Evolutionary conservation across 495 filamentous ascomycete genomes (phyloP).

Genomic region (Penicillium roqueforti): DNA sequence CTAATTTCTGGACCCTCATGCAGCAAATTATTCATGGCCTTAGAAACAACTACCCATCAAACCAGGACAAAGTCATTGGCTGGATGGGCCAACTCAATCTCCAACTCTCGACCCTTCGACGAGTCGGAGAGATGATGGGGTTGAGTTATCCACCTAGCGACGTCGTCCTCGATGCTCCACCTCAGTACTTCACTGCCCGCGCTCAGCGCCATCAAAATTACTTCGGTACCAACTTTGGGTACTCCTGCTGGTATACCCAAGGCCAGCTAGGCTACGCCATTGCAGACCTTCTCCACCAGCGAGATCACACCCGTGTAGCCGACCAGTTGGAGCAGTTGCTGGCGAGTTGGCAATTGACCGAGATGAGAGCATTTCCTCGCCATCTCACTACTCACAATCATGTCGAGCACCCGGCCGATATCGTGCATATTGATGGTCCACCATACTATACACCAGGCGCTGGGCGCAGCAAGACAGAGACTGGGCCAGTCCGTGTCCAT

Average conservation of each 20-base stretch:
- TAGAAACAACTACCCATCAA: background rate
- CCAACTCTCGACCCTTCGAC: background rate
- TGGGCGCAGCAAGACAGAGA: background rate
- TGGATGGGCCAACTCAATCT: background rate
- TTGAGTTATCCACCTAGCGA: background rate
- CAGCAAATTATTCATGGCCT: background rate
- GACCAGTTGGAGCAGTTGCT: background rate
- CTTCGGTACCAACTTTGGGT: background rate
- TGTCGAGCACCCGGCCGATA: background rate
- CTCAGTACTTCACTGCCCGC: background rate
- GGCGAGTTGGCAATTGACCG: background rate
- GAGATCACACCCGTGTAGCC: background rate
- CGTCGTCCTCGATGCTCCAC: background rate
- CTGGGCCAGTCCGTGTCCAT: background rate
- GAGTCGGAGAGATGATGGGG: background rate
- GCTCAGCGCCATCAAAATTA: background rate
- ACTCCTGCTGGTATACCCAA: conserved; percentile 3
- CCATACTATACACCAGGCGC: background rate
- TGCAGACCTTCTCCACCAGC: background rate
- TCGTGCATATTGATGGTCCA: background rate
- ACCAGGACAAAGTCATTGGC: background rate
- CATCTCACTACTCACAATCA: background rate
- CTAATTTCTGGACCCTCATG: background rate
- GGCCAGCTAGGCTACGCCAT: background rate
- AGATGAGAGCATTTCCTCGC: background rate